Percentiles rank a stretch among this genome's conserved stretches.
Evolutionary conservation across 2,329 filamentous ascomycete species (phyloP).

Genomic region (Trichoderma sp.): DNA sequence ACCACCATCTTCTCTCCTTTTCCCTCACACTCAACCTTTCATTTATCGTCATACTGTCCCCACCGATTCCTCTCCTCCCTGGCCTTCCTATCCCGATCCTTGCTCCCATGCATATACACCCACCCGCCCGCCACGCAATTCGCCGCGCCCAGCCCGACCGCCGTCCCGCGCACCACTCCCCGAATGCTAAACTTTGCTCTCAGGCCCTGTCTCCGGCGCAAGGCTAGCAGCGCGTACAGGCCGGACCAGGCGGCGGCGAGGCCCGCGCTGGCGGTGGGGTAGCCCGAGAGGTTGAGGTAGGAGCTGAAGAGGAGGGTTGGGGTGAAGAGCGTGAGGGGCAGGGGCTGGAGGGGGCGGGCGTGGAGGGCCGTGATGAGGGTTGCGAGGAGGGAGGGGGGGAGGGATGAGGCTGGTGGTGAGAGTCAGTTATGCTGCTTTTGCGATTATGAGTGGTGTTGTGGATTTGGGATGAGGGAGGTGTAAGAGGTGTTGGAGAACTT

Average conservation of each 20-base stretch:
- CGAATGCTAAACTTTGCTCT: constrained; percentile 49
- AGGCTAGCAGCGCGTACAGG: constrained; percentile 57
- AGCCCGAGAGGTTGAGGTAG: constrained; percentile 62
- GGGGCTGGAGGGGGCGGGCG: constrained; percentile 52
- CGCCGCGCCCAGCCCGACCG: constrained; percentile 51
- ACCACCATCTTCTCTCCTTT: background rate
- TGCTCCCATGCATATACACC: constrained; percentile 55
- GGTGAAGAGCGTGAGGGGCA: constrained; percentile 55
- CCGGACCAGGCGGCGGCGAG: constrained; percentile 59
- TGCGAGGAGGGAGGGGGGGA: constrained; percentile 57
- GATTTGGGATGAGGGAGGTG: background rate
- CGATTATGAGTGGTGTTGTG: too few relatives aligned
- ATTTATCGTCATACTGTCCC: constrained; percentile 37
- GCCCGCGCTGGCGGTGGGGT: constrained; percentile 58
- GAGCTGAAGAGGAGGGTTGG: constrained; percentile 57
- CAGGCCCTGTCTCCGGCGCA: constrained; percentile 49
- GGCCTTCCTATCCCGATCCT: constrained; percentile 51
- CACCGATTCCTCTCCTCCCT: constrained; percentile 54
- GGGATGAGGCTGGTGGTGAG: constrained; percentile 51
- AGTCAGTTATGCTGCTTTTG: too few relatives aligned
- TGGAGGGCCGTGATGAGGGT: constrained; percentile 60
- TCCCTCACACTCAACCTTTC: background rate
- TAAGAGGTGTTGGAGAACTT: constrained; percentile 11
- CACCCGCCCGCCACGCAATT: constrained; percentile 55
- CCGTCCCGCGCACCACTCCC: constrained; percentile 52